Evolutionary conservation across 345 rosid genomes (phyloP).

Genomic region (Populus nigra): DNA sequence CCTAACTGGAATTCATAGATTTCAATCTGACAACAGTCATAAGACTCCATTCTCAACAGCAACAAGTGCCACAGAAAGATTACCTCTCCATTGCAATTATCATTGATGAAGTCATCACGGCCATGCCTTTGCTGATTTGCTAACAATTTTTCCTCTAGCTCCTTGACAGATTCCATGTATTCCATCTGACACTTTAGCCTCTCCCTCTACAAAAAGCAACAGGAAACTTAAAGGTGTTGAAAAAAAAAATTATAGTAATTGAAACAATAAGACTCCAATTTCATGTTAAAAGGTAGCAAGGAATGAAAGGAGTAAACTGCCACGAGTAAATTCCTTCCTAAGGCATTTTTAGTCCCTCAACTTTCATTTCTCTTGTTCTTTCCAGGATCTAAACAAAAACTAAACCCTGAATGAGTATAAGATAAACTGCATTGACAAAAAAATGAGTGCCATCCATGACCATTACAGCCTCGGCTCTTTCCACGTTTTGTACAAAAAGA

Average conservation of each 20-base stretch:
- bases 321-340: not conserved
- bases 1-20: not conserved
- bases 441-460: not conserved
- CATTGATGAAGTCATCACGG: conserved; percentile 15
- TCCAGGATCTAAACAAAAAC: not conserved
- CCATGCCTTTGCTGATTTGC: conserved; percentile 25
- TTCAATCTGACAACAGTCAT: not conserved
- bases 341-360: not conserved
- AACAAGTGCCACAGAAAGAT: not conserved
- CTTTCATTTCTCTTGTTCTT: not conserved
- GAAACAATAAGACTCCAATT: not conserved
- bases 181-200: conserved; percentile 37
- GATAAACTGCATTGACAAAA: not conserved
- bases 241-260: not conserved
- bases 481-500: not conserved
- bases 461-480: not conserved
- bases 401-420: not conserved
- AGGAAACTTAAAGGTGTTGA: not conserved
- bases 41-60: not conserved
- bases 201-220: conserved; percentile 26
- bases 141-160: conserved; percentile 31
- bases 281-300: not conserved
- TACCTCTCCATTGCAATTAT: conserved; percentile 22
- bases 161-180: conserved; percentile 34
- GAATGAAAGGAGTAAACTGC: not conserved